Base-by-base conservation (phyloP, 1,284 basidiomycete genomes). In the Wolfiporia cocos region DNA sequence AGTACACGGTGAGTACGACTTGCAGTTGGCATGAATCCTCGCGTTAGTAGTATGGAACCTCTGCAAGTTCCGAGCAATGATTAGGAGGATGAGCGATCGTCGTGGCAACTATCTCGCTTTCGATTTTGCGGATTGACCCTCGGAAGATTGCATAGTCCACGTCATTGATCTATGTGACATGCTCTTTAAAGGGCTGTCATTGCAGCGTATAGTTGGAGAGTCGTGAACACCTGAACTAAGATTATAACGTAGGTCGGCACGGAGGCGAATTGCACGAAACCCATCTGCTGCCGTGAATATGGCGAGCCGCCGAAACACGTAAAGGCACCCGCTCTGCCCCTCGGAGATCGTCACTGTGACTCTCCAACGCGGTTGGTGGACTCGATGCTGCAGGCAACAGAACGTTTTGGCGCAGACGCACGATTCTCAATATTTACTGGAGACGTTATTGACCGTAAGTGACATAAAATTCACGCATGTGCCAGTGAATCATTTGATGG, bases 401-500 rank as follows among this genome's bases (percentile, higher is more conserved):
- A 59, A 23, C 29, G 67, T 32, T 58, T 65, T 36, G 60, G 56
- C 10, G 58, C 65, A 17, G 60, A 66, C 34, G 67, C 69, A 4
- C 56, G 58, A 11, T 78, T 78, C 50, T 68, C 73, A 3, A 70
- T 81, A 34, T 80, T 79, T 46, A 81, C 76, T 14, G 78, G 78
- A 5, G 78, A 81, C 51, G 72, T 79, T 4, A 67, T 79, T 7
- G 77, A 78, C 64, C 74, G 76, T 73, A 43, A 36, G 60, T 56
- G 21, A 44, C 7, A 22, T 29, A 35, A 18, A 24, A 21, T n/a
- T 34, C 15, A 20, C 6, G 11, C 26, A 9, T 18, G 3, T 30
- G n/a, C 19, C 14, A 29, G 24, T 37, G n/a, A 17, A 3, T 7
- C 18, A 19, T 35, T 7, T 20, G 26, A 28, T 9, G 29, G 24